Evolutionary conservation across 768 basidiomycete species (phyloP).

Genomic region (Amanita rimosa): DNA sequence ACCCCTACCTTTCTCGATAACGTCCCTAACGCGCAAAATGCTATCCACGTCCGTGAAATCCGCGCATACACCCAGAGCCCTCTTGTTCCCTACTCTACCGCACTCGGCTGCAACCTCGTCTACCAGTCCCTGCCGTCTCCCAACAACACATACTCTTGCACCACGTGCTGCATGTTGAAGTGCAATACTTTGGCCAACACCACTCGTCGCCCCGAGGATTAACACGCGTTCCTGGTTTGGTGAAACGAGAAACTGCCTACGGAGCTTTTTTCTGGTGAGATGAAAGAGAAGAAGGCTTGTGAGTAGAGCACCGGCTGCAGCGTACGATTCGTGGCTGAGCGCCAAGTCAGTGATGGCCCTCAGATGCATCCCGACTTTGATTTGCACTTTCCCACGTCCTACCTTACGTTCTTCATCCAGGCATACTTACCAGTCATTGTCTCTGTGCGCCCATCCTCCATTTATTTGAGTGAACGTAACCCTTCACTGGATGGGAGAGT

Average conservation of each 20-base stretch:
- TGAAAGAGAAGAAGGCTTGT: neutral
- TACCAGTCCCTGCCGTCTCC: conserved; percentile 45
- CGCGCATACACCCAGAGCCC: conserved; percentile 39
- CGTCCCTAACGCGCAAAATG: conserved; percentile 47
- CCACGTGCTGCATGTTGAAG: conserved; percentile 64
- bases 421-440: too few relatives aligned
- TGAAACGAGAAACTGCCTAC: conserved; percentile 25
- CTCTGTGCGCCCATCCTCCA: too few relatives aligned
- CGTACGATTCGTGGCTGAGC: neutral
- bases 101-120: conserved; percentile 56
- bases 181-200: conserved; percentile 68
- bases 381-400: too few relatives aligned
- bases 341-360: neutral
- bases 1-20: conserved; percentile 44
- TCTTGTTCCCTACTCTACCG: conserved; percentile 13
- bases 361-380: neutral
- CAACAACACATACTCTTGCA: conserved; percentile 65
- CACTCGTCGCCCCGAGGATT: conserved; percentile 75
- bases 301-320: neutral
- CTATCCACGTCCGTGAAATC: conserved; percentile 61
- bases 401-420: too few relatives aligned
- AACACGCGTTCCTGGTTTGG: conserved; percentile 58
- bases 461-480: too few relatives aligned
- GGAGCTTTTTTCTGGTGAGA: conserved; percentile 11
- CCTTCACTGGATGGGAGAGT: too few relatives aligned